These are phyloP conservation scores for Apiosordaria backusii DNA, from an alignment of 495 filamentous ascomycete genomes.

Conservation along the genomic window DNA sequence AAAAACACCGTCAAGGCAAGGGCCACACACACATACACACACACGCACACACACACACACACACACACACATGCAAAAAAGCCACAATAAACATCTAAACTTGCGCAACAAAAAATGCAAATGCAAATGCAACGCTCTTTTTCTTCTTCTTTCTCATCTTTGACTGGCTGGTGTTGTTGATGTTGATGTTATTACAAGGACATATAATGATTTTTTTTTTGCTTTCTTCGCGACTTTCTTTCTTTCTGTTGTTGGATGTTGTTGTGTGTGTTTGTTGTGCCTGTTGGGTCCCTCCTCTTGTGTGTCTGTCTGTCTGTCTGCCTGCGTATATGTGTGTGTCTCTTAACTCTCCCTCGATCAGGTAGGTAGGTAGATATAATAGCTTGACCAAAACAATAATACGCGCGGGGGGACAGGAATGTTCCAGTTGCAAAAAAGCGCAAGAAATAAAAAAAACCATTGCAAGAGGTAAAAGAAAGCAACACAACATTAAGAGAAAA, in stretches of 20 bases:
- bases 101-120: not conserved
- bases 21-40: not conserved
- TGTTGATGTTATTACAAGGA: constrained; percentile 4
- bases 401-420: not conserved
- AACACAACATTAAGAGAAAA: not conserved
- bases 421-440: not conserved
- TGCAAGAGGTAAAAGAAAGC: not conserved
- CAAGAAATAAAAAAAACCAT: not conserved
- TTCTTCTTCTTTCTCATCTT: not conserved
- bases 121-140: constrained; percentile 1
- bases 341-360: no score
- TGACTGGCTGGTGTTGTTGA: not conserved
- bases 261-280: not conserved
- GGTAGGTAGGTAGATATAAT: not conserved
- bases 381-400: not conserved
- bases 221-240: not conserved
- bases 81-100: not conserved
- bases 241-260: not conserved
- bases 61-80: not conserved
- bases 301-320: not conserved
- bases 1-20: not conserved
- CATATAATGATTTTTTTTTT: not conserved
- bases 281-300: not conserved
- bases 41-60: not conserved
- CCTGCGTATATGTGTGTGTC: not conserved